Base-by-base conservation (phyloP, 2,329 filamentous ascomycete genomes). In the Microdochium nivale region DNA sequence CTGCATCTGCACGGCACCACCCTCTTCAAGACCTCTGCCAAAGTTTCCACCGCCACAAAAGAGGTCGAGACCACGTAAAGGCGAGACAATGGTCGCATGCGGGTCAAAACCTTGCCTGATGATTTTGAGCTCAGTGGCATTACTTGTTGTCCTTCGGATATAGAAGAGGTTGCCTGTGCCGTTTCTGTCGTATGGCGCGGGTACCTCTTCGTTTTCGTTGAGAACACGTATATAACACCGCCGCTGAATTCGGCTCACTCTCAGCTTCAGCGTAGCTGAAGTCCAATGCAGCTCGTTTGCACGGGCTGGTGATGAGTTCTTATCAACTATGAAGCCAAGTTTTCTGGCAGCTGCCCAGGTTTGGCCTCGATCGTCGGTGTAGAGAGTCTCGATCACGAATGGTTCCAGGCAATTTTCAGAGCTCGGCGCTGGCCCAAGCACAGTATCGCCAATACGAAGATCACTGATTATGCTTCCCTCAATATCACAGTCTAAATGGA, bases 11-110 rank as follows among this genome's bases (percentile, higher is more conserved):
- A 90, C 74, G 0, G 74, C 81, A 0, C 83, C 81, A 1, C 80
- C 81, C 50, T 90, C 87, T 64, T 90, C 87, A 0, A 95, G 70
- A 0, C 88, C 88, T 27, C 86, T 76, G 4, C 88, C 88, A 49
- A 94, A 82, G 50, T 85, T 90, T 0, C 89, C 88, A 19, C 86
- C 84, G 1, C 89, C 89, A 57, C 85, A 89, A 60, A 89, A 95
- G 0, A 94, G 69, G 55, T 90, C 87, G 3, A 92, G 67, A 0
- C 84, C 86, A 4, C 70, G 71, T 9, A 88, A 70, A 53, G 72
- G 73, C 19, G 61, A 54, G 62, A 40, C 49, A 53, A 52, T 4
- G 13, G 55, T 32, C 0, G 54, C 48, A 7, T 44, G 40, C n/a
- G 40, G 40, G 21, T 44, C 40, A 23, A 44, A 44, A 23, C 16